Evolutionary conservation across 1,284 basidiomycete species (phyloP).

Genomic region (Ganoderma multipileum): DNA sequence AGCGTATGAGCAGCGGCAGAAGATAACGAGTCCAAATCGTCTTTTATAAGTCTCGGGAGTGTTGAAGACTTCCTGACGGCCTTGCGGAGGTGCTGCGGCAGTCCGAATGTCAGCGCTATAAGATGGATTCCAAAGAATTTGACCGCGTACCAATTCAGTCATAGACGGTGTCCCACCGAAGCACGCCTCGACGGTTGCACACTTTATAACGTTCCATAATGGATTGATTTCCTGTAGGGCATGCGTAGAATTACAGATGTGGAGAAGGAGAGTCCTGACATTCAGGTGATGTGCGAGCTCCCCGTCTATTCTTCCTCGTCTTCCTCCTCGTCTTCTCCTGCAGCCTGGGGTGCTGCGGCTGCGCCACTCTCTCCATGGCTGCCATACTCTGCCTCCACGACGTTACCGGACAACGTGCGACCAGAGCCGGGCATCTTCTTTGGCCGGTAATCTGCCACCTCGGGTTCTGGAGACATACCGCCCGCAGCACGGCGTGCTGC

Average conservation of each 20-base stretch:
- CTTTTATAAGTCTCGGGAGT: not conserved
- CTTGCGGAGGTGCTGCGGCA: slow-evolving; percentile 6
- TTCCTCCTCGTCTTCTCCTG: slow-evolving; percentile 14
- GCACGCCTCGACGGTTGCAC: not conserved
- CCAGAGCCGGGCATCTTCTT: slow-evolving; percentile 35
- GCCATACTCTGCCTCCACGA: slow-evolving; percentile 18
- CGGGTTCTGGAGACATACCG: slow-evolving; percentile 20
- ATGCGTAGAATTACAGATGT: slow-evolving; percentile 13
- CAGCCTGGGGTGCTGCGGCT: slow-evolving; percentile 1
- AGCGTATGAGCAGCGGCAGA: not conserved
- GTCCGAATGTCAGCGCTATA: not conserved
- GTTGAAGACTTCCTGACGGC: not conserved
- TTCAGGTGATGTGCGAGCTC: not conserved
- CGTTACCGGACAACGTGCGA: slow-evolving; percentile 28
- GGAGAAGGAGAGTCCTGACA: slow-evolving; percentile 2
- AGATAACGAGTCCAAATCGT: not conserved
- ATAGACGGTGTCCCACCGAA: not conserved
- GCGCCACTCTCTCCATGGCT: slow-evolving; percentile 8
- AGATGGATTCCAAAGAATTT: not conserved
- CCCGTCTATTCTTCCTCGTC: slow-evolving; percentile 26
- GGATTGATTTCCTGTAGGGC: not conserved
- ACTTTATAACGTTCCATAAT: not conserved
- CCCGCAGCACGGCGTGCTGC: slow-evolving; percentile 26
- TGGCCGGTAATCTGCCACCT: slow-evolving; percentile 17
- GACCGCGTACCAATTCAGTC: not conserved